Evolutionary conservation across 2,329 filamentous ascomycete genomes (phyloP).

Genomic region (Xylaria sp.): DNA sequence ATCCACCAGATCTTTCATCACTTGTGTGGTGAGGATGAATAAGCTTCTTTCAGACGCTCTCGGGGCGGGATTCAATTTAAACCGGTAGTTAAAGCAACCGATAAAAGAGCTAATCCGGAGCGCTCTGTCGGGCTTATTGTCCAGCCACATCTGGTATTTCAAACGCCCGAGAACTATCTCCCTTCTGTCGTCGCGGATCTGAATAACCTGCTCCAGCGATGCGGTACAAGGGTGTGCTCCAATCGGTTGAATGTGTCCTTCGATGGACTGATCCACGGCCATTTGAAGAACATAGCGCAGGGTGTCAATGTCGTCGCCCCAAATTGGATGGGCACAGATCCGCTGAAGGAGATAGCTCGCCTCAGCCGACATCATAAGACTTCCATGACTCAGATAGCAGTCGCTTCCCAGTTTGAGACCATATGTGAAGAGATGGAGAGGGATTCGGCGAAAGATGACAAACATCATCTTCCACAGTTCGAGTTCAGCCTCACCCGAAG

Average conservation of each 20-base stretch:
- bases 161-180: neutral
- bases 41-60: neutral
- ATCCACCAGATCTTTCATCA: constrained; percentile 10
- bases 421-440: constrained; percentile 17
- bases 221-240: neutral
- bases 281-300: constrained; percentile 17
- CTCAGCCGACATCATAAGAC: constrained; percentile 8
- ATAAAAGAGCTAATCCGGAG: neutral
- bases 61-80: too few relatives aligned
- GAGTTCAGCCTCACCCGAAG: neutral
- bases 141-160: neutral
- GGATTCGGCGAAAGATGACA: neutral
- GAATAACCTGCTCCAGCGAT: too few relatives aligned
- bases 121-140: neutral
- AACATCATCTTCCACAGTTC: constrained; percentile 17
- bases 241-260: neutral
- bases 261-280: neutral
- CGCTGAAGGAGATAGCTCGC: constrained; percentile 8
- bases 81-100: neutral
- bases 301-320: neutral
- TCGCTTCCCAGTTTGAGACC: constrained; percentile 13
- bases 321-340: constrained; percentile 12
- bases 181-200: too few relatives aligned
- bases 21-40: neutral
- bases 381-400: constrained; percentile 1